Conservation (phyloP, 2,329 filamentous ascomycete genomes). For the Penicillium sp. region DNA sequence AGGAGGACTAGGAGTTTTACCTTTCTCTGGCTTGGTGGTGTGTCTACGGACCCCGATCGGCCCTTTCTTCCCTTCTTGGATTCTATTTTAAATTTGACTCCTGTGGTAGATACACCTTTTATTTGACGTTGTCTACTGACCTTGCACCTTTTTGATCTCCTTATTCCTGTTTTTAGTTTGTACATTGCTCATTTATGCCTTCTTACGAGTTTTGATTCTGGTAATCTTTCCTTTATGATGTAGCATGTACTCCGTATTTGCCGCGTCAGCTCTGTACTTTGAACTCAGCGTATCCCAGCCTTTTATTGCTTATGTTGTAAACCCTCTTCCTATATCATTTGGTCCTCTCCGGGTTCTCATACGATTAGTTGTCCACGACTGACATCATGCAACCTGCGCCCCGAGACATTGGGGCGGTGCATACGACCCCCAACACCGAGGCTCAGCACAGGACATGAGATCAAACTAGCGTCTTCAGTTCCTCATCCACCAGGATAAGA, state of each 20-base stretch:
- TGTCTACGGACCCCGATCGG: conserved; percentile 3
- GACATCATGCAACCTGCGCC: neutral
- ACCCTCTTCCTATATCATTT: neutral
- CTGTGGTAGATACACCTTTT: conserved; percentile 33
- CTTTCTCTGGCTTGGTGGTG: conserved; percentile 13
- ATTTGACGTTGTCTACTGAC: conserved; percentile 33
- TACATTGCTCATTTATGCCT: conserved; percentile 27
- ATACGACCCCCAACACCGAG: neutral
- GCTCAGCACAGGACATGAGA: too few species aligned
- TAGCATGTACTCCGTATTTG: neutral
- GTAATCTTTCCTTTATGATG: neutral
- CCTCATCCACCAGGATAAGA: neutral
- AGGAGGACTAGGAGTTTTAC: conserved; percentile 27
- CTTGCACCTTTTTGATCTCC: conserved; percentile 25
- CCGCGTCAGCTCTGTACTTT: too few species aligned
- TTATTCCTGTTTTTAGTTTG: conserved; percentile 24
- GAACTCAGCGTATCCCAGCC: rapidly evolving
- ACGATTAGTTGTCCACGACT: neutral
- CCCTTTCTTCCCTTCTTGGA: conserved; percentile 17
- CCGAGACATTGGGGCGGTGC: neutral
- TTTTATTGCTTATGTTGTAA: neutral
- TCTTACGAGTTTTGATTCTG: conserved; percentile 15
- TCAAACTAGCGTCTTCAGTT: neutral
- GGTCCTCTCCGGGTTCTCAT: neutral
- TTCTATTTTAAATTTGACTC: conserved; percentile 29